Percentiles rank a stretch among this genome's conserved stretches.
phyloP scores from a whole-genome alignment of 306 rosid genomes.

The Leucaena leucocephala region DNA sequence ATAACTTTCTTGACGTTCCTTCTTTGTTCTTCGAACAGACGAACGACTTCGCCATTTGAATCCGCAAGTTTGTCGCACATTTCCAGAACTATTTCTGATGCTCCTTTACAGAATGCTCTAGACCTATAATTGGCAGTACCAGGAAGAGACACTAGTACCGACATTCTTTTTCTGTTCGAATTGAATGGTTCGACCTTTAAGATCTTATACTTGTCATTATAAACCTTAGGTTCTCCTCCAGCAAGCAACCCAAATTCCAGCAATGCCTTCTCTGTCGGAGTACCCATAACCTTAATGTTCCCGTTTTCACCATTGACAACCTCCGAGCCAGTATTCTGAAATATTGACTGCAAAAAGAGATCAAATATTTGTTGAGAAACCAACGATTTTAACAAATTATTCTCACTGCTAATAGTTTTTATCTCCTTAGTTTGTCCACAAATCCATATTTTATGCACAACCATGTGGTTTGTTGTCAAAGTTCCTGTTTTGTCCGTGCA shows the following conservation, averaged over 20 bases:
- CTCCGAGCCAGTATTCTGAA: conserved; percentile 75
- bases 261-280: conserved; percentile 83
- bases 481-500: conserved; percentile 96
- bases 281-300: conserved; percentile 58
- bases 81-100: conserved; percentile 70
- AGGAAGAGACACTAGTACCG: conserved; percentile 69
- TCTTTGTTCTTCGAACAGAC: conserved; percentile 56
- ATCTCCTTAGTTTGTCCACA: conserved; percentile 52
- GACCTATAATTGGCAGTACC: conserved; percentile 32
- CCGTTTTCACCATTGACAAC: conserved; percentile 66
- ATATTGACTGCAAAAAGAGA: conserved; percentile 74
- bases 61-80: conserved; percentile 68
- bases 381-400: conserved; percentile 38
- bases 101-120: conserved; percentile 85
- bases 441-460: conserved; percentile 74
- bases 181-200: conserved; percentile 81
- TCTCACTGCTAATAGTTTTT: conserved; percentile 21
- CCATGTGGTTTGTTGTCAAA: conserved; percentile 91
- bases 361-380: conserved; percentile 46
- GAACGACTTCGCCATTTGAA: conserved; percentile 57
- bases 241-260: conserved; percentile 70
- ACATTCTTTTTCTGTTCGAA: conserved; percentile 74
- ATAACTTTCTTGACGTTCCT: conserved; percentile 54
- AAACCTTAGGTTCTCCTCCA: conserved; percentile 57
- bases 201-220: conserved; percentile 52